Conservation (phyloP, 129 eudicot species). For the Gnaphalium uliginosum region DNA sequence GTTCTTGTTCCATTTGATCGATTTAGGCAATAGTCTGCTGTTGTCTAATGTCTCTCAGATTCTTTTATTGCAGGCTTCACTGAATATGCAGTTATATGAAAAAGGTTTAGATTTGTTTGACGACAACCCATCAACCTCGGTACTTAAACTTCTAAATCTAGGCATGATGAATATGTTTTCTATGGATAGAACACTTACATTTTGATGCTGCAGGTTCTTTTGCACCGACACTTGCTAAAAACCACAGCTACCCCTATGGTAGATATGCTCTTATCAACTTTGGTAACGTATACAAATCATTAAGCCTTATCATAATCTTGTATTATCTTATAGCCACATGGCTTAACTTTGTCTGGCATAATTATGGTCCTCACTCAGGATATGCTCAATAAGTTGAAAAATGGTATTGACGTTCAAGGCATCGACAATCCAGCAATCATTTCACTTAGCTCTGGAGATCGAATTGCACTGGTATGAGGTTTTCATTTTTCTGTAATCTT, state of each 20-base stretch:
- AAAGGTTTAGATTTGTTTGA: conserved; percentile 93
- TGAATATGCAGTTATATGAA: conserved; percentile 82
- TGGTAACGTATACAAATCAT: conserved; percentile 51
- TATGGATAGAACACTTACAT: background rate
- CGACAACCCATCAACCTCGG: conserved; percentile 79
- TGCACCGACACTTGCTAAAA: conserved; percentile 84
- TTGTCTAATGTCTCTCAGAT: conserved; percentile 8
- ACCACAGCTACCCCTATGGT: conserved; percentile 72
- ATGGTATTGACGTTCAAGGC: conserved; percentile 76
- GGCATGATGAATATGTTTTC: conserved; percentile 7
- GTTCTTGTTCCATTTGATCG: conserved; percentile 5
- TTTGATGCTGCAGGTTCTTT: conserved; percentile 53
- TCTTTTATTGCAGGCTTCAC: conserved; percentile 52
- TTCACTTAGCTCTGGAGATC: conserved; percentile 70
- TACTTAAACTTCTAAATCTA: conserved; percentile 33
- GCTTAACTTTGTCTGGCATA: conserved; percentile 17
- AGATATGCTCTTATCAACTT: conserved; percentile 62
- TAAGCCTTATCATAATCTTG: conserved; percentile 20
- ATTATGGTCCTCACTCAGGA: conserved; percentile 50
- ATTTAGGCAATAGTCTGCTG: conserved; percentile 5
- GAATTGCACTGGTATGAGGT: conserved; percentile 68
- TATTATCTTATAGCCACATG: background rate
- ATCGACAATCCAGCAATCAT: conserved; percentile 51
- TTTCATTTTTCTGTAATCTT: background rate
- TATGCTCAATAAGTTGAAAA: conserved; percentile 62